Base-by-base conservation (phyloP, 2,329 filamentous ascomycete genomes). In the Aspergillus fumigatus region DNA sequence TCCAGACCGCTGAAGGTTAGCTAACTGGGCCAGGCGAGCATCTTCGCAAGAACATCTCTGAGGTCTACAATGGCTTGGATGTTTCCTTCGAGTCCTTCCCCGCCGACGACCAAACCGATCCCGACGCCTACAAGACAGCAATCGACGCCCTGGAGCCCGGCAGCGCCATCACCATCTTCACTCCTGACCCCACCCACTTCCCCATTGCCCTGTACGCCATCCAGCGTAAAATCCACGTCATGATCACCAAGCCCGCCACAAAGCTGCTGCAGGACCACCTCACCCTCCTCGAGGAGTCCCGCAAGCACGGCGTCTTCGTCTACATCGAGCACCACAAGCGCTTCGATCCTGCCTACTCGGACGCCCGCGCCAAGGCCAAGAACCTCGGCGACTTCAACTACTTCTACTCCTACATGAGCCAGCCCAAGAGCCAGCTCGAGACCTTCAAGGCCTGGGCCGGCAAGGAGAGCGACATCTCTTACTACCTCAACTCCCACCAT, bases 291-390 rank as follows among this genome's bases (percentile, higher is more conserved):
- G 83, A 83, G 51, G 89, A 86, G 25, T 86, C 90, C 5, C 81
- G 82, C 62, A 86, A 89, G 70, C 79, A 89, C 73, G 86, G 86
- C 62, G 92, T 97, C 57, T 93, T 92, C 72, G 91, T 96, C 62
- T 96, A 90, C 78, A 82, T 97, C 67, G 92, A 97, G 81, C 92
- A 97, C 78, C 92, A 97, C 83, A 97, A 97, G 81, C 90, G 93
- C 56, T 97, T 88, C 77, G 92, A 97, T 73, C 92, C 92, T 1
- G 91, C 91, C 23, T 97, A 97, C 78, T 85, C 90, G 14, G 92
- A 97, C 73, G 93, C 93, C 14, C 84, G 87, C 51, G 87, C 87
- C 77, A 86, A 88, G 65, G 90, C 90, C 14, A 78, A 84, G 69
- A 85, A 81, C 53, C 80, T 97, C 7, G 92, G 92, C 62, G 91